Base-by-base conservation (phyloP, 345 rosid genomes). In the Brassica napus region DNA sequence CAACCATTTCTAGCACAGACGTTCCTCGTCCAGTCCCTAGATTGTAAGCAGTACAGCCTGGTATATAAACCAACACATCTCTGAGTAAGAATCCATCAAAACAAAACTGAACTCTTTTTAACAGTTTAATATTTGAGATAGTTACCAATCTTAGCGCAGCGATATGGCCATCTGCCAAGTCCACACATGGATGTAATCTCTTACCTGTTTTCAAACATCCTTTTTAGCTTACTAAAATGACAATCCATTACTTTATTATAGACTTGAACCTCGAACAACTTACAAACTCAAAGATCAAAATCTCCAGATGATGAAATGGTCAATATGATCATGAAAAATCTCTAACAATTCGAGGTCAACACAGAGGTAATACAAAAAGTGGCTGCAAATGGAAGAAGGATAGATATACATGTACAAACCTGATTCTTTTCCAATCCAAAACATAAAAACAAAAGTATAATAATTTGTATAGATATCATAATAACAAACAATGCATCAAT, bases 121-220 rank as follows among this genome's bases (percentile, higher is more conserved):
- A 61, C 60, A 69, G 68, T 47, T 3, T 31, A 7, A 74, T 0
- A 35, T 30, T 47, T 44, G 37, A 34, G 69, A 61, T 3, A 76
- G 8, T 73, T 73, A 79, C 98, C 98, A 72, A 84, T 91, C 74
- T 84, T 61, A 94, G 89, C 30, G 97, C 97, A 74, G 92, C 93
- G 9, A 90, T 88, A 77, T 92, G 97, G 12, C 98, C 98, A 85
- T 92, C 97, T 63, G 97, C 98, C 42, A 94, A 85, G 83, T 92
- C 97, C 94, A 94, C 55, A 94, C 98, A 80, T 92, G 97, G 77
- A 92, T 89, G 82, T 94, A 94, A 74, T 92, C 98, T 77, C 97
- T 85, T 15, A 94, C 75, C 98, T 92, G 87, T 82, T 34, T 32
- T 32, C 85, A 66, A 64, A 55, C 58, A 78, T 71, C 12, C 81